These are phyloP conservation scores for Aspergillus pseudoterreus DNA, from an alignment of 2,329 filamentous ascomycete genomes.

Conservation along the genomic window DNA sequence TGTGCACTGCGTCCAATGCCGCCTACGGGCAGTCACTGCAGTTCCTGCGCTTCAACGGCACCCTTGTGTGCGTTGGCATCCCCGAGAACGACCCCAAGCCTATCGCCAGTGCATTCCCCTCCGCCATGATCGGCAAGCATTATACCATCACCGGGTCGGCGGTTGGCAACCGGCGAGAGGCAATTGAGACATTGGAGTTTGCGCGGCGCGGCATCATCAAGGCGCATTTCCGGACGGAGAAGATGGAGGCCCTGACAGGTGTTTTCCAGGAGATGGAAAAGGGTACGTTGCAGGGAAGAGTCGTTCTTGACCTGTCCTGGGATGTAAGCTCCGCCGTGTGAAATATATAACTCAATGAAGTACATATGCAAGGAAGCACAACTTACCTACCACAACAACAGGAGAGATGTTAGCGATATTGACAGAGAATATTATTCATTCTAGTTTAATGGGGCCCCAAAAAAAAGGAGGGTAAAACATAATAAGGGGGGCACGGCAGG, in stretches of 20 bases:
- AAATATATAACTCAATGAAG: no score
- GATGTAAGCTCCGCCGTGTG: background rate
- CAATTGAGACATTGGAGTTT: constrained; percentile 48
- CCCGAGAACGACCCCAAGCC: constrained; percentile 45
- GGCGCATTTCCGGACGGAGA: constrained; percentile 43
- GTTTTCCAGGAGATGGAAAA: constrained; percentile 46
- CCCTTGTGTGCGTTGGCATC: constrained; percentile 51
- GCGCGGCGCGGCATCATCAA: constrained; percentile 47
- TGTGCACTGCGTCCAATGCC: constrained; percentile 50
- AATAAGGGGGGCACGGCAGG: no score
- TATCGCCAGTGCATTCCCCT: constrained; percentile 45
- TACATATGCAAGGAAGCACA: no score
- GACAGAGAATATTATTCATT: no score
- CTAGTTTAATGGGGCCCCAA: no score
- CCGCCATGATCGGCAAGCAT: constrained; percentile 39
- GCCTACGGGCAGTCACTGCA: constrained; percentile 49
- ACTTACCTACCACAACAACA: no score
- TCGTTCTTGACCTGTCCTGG: constrained; percentile 44
- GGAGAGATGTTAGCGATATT: no score
- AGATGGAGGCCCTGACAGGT: constrained; percentile 46
- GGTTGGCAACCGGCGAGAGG: constrained; percentile 51
- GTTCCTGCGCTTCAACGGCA: constrained; percentile 49
- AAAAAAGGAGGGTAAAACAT: no score
- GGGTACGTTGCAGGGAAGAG: constrained; percentile 44
- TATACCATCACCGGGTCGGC: constrained; percentile 48